Evolutionary conservation across 2,329 filamentous ascomycete genomes (phyloP).

Genomic region (Hypoxylon sp.): DNA sequence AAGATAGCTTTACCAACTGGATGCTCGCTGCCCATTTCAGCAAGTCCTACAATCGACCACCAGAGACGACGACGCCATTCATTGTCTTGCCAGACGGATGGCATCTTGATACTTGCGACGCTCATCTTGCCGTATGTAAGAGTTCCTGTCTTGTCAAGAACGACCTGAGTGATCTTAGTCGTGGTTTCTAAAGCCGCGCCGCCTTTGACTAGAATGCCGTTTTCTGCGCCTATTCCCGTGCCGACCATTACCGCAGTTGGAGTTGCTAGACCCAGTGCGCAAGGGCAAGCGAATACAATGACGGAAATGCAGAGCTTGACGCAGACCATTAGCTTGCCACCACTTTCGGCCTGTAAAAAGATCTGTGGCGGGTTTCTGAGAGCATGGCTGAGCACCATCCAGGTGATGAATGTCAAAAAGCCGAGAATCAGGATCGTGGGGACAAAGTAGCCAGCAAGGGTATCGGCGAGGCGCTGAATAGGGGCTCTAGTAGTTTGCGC

Average conservation of each 20-base stretch:
- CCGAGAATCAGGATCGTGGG: constrained; percentile 90
- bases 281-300: constrained; percentile 97
- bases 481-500: constrained; percentile 95
- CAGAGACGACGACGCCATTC: constrained; percentile 81
- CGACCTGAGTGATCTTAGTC: constrained; percentile 89
- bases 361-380: constrained; percentile 88
- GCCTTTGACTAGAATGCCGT: constrained; percentile 98
- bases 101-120: constrained; percentile 80
- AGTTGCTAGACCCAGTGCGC: constrained; percentile 93
- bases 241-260: constrained; percentile 99
- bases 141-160: constrained; percentile 96
- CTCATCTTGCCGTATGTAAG: constrained; percentile 96
- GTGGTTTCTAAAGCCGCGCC: constrained; percentile 92
- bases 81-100: constrained; percentile 76
- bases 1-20: constrained; percentile 94
- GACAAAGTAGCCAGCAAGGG: constrained; percentile 93
- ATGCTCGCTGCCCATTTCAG: constrained; percentile 96
- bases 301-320: constrained; percentile 98
- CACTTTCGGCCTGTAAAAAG: constrained; percentile 83
- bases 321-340: constrained; percentile 96
- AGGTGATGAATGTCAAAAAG: constrained; percentile 85
- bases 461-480: constrained; percentile 93
- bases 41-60: constrained; percentile 97
- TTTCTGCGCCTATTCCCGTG: constrained; percentile 94
- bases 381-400: constrained; percentile 95